Evolutionary conservation across 257 asterid genomes (phyloP).

Genomic region (Mitragyna speciosa): DNA sequence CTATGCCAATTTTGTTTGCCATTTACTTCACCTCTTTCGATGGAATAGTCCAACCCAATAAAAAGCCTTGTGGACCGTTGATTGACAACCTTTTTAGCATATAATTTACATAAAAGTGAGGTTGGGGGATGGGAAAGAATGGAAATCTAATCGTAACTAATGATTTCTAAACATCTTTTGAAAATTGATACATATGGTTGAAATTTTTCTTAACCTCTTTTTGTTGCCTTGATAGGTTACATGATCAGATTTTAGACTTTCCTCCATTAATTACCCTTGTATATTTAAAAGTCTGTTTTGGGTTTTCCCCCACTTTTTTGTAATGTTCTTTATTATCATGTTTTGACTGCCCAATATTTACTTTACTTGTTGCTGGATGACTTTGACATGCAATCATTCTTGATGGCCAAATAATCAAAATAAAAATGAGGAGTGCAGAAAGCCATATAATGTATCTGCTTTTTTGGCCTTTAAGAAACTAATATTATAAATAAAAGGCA

Average conservation of each 20-base stretch:
- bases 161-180: constrained; percentile 58
- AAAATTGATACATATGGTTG: constrained; percentile 55
- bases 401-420: constrained; percentile 2
- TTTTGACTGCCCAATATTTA: constrained; percentile 44
- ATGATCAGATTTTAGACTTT: constrained; percentile 29
- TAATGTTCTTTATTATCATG: constrained; percentile 22
- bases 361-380: constrained; percentile 45
- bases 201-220: constrained; percentile 26
- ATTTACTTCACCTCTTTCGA: constrained; percentile 62
- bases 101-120: constrained; percentile 35
- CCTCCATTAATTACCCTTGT: constrained; percentile 34
- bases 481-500: background rate
- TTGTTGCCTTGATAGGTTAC: constrained; percentile 44
- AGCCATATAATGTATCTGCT: constrained; percentile 3
- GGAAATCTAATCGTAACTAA: constrained; percentile 36
- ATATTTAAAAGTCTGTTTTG: constrained; percentile 31
- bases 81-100: constrained; percentile 50
- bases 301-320: constrained; percentile 20
- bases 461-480: constrained; percentile 15
- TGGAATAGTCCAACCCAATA: constrained; percentile 30
- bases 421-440: background rate
- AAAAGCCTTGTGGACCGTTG: constrained; percentile 46
- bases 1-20: constrained; percentile 38
- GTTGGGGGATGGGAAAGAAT: constrained; percentile 35
- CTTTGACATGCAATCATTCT: constrained; percentile 4